Percentiles rank a stretch among this genome's conserved stretches.
Conservation (phyloP, 208 protist genomes). For the Angomonas ambiguus region DNA sequence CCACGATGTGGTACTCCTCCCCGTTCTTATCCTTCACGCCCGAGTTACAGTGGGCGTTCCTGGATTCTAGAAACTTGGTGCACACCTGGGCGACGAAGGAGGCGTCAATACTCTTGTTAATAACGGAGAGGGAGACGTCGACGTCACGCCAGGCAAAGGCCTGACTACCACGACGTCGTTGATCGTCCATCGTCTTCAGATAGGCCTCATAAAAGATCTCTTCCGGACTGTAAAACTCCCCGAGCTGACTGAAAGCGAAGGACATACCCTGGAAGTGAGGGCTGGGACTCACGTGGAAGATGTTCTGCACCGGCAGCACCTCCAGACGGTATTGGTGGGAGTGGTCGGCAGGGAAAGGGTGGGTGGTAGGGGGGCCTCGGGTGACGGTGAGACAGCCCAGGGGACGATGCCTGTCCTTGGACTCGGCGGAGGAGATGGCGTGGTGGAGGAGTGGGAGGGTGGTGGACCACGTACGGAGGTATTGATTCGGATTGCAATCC, state of each 20-base stretch:
- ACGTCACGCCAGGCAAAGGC: constrained; percentile 87
- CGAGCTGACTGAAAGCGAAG: constrained; percentile 76
- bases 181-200: constrained; percentile 82
- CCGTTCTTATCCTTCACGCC: not conserved
- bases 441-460: constrained; percentile 49
- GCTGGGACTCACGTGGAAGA: constrained; percentile 81
- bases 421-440: constrained; percentile 46
- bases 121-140: constrained; percentile 82
- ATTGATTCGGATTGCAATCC: constrained; percentile 73
- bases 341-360: constrained; percentile 39
- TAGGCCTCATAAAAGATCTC: constrained; percentile 90
- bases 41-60: constrained; percentile 25
- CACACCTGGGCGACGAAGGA: constrained; percentile 75
- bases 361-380: constrained; percentile 8
- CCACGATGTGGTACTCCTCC: constrained; percentile 22
- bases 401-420: constrained; percentile 45
- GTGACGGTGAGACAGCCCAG: constrained; percentile 53
- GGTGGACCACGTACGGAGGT: constrained; percentile 71
- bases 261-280: constrained; percentile 85
- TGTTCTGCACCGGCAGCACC: constrained; percentile 73
- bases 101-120: constrained; percentile 82
- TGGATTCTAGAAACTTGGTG: constrained; percentile 76
- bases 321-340: constrained; percentile 47
- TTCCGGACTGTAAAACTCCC: constrained; percentile 82
- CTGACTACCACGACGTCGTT: constrained; percentile 77